Evolutionary conservation across 495 filamentous ascomycete genomes (phyloP).

Genomic region (Xylaria sp.): DNA sequence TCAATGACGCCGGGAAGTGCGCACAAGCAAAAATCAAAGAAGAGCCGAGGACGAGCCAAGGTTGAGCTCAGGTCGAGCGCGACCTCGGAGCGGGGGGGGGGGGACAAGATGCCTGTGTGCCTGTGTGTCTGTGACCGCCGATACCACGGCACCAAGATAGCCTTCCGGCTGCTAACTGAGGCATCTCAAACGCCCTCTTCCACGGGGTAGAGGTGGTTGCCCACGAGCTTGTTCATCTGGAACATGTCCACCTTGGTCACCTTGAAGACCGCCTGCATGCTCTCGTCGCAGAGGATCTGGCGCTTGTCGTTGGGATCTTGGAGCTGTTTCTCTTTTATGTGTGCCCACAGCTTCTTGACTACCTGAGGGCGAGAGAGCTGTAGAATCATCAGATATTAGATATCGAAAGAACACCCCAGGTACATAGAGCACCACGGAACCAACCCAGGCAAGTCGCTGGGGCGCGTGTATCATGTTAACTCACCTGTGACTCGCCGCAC

Average conservation of each 20-base stretch:
- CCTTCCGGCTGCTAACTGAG: background rate
- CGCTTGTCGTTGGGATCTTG: constrained; percentile 92
- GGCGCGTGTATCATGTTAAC: constrained; percentile 26
- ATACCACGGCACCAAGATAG: background rate
- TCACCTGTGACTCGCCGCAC: constrained; percentile 66
- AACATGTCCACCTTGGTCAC: constrained; percentile 95
- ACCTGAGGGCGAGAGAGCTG: constrained; percentile 92
- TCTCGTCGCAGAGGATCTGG: constrained; percentile 90
- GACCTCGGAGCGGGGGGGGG: background rate
- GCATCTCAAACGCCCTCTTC: constrained; percentile 48
- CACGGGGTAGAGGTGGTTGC: constrained; percentile 62
- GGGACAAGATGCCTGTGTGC: background rate
- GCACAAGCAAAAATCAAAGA: constrained; percentile 3
- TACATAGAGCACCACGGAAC: background rate
- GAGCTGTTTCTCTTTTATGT: constrained; percentile 84
- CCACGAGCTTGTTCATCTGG: constrained; percentile 81
- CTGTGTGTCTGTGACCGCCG: no score
- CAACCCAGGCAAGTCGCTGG: background rate
- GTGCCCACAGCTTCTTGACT: constrained; percentile 93
- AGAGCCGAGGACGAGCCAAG: constrained; percentile 1
- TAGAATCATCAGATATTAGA: constrained; percentile 32
- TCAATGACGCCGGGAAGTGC: background rate
- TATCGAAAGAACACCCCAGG: background rate
- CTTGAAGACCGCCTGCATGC: constrained; percentile 89
- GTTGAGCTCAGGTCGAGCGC: background rate